A percentile compares a stretch with the other conserved stretches of the same genome.
Conservation (phyloP, 306 rosid species). For the Sicyos baderoa region DNA sequence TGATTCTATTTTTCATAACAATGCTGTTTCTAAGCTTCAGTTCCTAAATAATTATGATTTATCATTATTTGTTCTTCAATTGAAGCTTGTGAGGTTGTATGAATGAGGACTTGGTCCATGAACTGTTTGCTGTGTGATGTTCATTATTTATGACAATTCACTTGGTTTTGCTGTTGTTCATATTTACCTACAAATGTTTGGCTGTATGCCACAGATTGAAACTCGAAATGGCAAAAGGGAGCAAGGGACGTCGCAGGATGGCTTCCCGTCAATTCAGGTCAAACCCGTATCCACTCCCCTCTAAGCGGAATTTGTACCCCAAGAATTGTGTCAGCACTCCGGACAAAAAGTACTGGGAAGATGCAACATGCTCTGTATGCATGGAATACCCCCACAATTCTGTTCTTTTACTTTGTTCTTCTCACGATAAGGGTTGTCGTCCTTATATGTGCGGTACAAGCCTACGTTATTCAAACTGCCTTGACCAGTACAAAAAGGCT, state of each 20-base stretch:
- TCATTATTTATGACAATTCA: background rate
- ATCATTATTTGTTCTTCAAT: background rate
- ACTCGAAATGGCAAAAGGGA: conserved; percentile 71
- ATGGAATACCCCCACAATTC: conserved; percentile 98
- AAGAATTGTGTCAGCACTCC: conserved; percentile 58
- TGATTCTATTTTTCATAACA: too few relatives aligned
- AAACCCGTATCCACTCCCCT: conserved; percentile 56
- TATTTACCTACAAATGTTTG: conserved; percentile 20
- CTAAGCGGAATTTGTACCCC: conserved; percentile 42
- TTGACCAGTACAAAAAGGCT: conserved; percentile 85
- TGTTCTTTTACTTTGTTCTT: conserved; percentile 86
- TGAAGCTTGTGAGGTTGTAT: background rate
- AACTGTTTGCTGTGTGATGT: background rate
- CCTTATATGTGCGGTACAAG: conserved; percentile 90
- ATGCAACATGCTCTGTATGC: conserved; percentile 89
- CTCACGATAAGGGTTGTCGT: conserved; percentile 75
- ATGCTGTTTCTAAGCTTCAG: background rate
- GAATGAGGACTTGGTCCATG: background rate
- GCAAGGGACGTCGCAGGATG: conserved; percentile 65
- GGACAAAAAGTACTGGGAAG: conserved; percentile 69
- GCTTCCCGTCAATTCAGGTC: conserved; percentile 55
- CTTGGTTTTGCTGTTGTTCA: conserved; percentile 12
- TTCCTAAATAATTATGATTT: background rate
- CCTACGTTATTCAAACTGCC: conserved; percentile 73
- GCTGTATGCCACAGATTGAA: conserved; percentile 31